phyloP scores from a whole-genome alignment of 495 filamentous ascomycete species.

The Penicillium fimorum region DNA sequence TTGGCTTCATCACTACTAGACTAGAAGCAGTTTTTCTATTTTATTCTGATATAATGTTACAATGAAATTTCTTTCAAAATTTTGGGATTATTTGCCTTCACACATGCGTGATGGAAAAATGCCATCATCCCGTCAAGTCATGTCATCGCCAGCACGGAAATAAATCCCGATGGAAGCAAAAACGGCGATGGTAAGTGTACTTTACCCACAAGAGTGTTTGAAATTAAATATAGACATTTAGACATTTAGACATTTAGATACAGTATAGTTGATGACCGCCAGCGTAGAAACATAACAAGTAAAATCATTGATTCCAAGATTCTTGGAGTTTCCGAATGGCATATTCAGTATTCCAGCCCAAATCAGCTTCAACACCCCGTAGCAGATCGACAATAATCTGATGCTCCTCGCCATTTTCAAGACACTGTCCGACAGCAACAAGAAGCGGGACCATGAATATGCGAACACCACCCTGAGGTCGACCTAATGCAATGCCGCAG shows the following conservation, averaged over 20 bases:
- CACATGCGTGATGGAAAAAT: not conserved
- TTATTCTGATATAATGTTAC: not conserved
- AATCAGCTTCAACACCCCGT: slow-evolving; percentile 38
- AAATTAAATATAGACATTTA: not conserved
- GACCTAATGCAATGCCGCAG: slow-evolving; percentile 39
- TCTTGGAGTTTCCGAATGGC: slow-evolving; percentile 34
- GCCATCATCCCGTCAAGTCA: not conserved
- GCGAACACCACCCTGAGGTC: slow-evolving; percentile 36
- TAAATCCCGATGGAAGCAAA: not conserved
- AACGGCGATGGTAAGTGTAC: not conserved
- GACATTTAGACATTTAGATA: not conserved
- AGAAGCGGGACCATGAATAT: slow-evolving; percentile 41
- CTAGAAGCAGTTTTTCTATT: not conserved
- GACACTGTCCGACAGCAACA: slow-evolving; percentile 40
- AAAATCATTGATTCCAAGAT: slow-evolving; percentile 29
- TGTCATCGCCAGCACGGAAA: not conserved
- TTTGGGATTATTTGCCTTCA: not conserved
- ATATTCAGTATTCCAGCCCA: slow-evolving; percentile 40
- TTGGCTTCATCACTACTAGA: not conserved
- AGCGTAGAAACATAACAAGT: not conserved
- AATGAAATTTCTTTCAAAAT: not conserved
- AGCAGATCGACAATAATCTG: slow-evolving; percentile 40
- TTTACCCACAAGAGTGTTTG: not conserved
- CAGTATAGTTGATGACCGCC: not conserved
- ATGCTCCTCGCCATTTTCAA: slow-evolving; percentile 35